Conservation (phyloP, 2,329 filamentous ascomycete species). For the Rhynchosporium secalis region DNA sequence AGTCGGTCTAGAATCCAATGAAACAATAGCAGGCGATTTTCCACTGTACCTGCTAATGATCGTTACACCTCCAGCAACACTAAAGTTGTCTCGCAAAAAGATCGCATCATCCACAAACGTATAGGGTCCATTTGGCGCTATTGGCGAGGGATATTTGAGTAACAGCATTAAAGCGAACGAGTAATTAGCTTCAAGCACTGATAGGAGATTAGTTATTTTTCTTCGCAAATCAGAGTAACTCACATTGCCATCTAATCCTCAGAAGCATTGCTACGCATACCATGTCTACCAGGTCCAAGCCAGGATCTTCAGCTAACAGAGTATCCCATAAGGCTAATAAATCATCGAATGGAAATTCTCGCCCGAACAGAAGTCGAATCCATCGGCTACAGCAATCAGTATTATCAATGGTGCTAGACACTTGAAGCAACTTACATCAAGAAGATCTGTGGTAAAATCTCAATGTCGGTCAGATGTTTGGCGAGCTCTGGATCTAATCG, state of each 20-base stretch:
- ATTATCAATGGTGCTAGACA: not conserved
- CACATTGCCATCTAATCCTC: constrained; percentile 85
- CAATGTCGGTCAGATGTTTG: constrained; percentile 75
- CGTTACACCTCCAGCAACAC: constrained; percentile 58
- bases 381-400: constrained; percentile 58
- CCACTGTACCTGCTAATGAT: constrained; percentile 73
- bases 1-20: constrained; percentile 32
- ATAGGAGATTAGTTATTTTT: constrained; percentile 21
- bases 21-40: constrained; percentile 45
- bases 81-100: constrained; percentile 67
- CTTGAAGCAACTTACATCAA: constrained; percentile 66
- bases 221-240: constrained; percentile 38
- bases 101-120: constrained; percentile 86
- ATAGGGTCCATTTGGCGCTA: constrained; percentile 63
- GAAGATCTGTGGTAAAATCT: constrained; percentile 95
- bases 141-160: constrained; percentile 76
- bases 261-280: constrained; percentile 95
- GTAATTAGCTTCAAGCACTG: constrained; percentile 85
- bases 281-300: constrained; percentile 77
- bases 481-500: constrained; percentile 82
- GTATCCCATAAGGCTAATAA: constrained; percentile 86
- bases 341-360: constrained; percentile 88
- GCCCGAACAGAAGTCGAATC: constrained; percentile 88
- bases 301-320: constrained; percentile 82
- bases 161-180: constrained; percentile 79